These are phyloP conservation scores for Fusarium sp. DNA, from an alignment of 2,329 filamentous ascomycete genomes.

Conservation along the genomic window DNA sequence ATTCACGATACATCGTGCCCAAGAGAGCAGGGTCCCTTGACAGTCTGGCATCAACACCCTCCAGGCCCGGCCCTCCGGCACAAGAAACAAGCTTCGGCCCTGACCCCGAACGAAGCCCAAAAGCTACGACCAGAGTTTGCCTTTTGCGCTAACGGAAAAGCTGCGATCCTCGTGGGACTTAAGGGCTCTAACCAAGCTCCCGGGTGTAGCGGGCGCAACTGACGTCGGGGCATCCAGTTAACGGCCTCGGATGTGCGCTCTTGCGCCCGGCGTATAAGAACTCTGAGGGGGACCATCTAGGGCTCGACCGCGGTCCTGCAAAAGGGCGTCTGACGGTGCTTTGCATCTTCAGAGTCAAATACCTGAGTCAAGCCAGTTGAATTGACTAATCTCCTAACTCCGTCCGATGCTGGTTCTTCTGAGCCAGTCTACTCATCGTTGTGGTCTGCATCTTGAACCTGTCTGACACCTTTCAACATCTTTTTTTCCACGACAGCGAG, in stretches of 20 bases:
- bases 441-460: neutral
- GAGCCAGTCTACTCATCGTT: neutral
- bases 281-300: slow-evolving; percentile 5
- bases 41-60: neutral
- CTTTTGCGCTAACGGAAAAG: slow-evolving; percentile 23
- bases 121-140: slow-evolving; percentile 16
- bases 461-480: neutral
- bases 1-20: neutral
- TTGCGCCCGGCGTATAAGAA: slow-evolving; percentile 13
- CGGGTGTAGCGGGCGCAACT: slow-evolving; percentile 32
- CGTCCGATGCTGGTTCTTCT: neutral
- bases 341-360: slow-evolving; percentile 1
- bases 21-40: neutral
- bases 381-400: neutral
- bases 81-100: slow-evolving; percentile 15
- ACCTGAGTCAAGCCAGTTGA: neutral
- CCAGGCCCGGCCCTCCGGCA: neutral
- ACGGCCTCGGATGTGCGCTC: slow-evolving; percentile 12
- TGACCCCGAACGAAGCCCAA: neutral
- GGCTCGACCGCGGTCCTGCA: neutral
- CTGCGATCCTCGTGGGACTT: neutral
- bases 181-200: slow-evolving; percentile 13
- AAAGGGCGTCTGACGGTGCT: neutral
- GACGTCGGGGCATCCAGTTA: slow-evolving; percentile 10
- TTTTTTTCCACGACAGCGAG: neutral